Evolutionary conservation across 306 rosid genomes (phyloP).

Genomic region (Vachellia pachyceras): DNA sequence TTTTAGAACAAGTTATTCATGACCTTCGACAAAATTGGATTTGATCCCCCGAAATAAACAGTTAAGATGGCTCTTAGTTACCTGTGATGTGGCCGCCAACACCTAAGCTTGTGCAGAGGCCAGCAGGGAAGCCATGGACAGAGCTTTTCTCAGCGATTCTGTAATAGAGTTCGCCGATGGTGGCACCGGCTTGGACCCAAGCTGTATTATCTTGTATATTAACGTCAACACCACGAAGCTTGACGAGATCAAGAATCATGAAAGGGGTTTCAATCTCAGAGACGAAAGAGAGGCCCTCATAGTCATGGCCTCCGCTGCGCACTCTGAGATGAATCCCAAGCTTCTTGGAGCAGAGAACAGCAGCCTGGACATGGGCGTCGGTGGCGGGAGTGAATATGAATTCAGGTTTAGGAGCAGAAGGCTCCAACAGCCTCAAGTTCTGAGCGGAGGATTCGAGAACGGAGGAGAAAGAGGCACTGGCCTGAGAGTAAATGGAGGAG

Average conservation of each 20-base stretch:
- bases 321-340: conserved; percentile 64
- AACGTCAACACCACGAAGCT: conserved; percentile 58
- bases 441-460: conserved; percentile 63
- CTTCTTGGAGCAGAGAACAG: conserved; percentile 69
- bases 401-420: conserved; percentile 70
- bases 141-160: too few species aligned
- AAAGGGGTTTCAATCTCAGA: conserved; percentile 64
- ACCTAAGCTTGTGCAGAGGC: too few species aligned
- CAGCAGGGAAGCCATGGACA: too few species aligned
- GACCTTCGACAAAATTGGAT: too few species aligned
- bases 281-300: conserved; percentile 81
- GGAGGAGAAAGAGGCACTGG: conserved; percentile 44
- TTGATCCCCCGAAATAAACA: too few species aligned
- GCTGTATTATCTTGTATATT: too few species aligned
- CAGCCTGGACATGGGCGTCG: conserved; percentile 69
- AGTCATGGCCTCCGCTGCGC: conserved; percentile 87
- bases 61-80: too few species aligned
- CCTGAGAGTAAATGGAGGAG: conserved; percentile 38
- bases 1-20: too few species aligned
- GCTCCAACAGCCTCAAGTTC: conserved; percentile 54
- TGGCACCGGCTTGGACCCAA: too few species aligned
- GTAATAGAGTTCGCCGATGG: too few species aligned
- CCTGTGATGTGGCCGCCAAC: too few species aligned
- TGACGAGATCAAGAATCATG: conserved; percentile 60
- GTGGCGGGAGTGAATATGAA: conserved; percentile 66